Evolutionary conservation across 192 early-diverging fungal species (phyloP).

Genomic region (Backusella sp.): DNA sequence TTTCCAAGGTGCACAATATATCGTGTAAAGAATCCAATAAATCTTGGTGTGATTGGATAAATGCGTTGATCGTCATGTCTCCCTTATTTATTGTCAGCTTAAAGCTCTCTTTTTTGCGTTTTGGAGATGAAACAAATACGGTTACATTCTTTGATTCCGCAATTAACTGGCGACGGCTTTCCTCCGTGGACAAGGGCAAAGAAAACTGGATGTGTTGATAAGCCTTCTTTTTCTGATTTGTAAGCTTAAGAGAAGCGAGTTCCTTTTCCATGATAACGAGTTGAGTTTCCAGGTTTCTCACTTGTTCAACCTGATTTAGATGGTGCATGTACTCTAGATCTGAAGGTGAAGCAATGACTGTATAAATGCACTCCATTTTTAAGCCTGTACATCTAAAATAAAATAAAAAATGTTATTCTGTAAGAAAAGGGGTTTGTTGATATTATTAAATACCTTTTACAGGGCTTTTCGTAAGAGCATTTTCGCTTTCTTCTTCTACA

Average conservation of each 20-base stretch:
- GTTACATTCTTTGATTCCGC: background rate
- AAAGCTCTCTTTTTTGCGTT: background rate
- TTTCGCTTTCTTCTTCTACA: slow-evolving; percentile 20
- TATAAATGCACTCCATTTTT: slow-evolving; percentile 11
- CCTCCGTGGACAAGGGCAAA: background rate
- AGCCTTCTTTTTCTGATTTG: too few species aligned
- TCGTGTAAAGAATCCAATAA: background rate
- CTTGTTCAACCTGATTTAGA: background rate
- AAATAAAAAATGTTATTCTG: background rate
- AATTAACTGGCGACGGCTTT: background rate
- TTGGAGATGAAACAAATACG: background rate
- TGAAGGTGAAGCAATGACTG: background rate
- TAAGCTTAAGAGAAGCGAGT: background rate
- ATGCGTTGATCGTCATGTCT: background rate
- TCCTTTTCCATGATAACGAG: slow-evolving; percentile 2
- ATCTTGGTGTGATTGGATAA: slow-evolving; percentile 14
- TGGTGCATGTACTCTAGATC: slow-evolving; percentile 21
- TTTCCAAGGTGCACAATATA: background rate
- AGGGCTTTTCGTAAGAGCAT: slow-evolving; percentile 6
- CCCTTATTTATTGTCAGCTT: background rate
- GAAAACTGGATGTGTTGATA: background rate
- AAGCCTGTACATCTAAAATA: slow-evolving; percentile 15
- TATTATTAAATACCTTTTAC: slow-evolving; percentile 18
- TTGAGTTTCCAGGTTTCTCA: background rate
- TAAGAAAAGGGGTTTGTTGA: background rate